These are phyloP conservation scores for Ganoderma sinense DNA, from an alignment of 1,284 basidiomycete species.

Conservation along the genomic window DNA sequence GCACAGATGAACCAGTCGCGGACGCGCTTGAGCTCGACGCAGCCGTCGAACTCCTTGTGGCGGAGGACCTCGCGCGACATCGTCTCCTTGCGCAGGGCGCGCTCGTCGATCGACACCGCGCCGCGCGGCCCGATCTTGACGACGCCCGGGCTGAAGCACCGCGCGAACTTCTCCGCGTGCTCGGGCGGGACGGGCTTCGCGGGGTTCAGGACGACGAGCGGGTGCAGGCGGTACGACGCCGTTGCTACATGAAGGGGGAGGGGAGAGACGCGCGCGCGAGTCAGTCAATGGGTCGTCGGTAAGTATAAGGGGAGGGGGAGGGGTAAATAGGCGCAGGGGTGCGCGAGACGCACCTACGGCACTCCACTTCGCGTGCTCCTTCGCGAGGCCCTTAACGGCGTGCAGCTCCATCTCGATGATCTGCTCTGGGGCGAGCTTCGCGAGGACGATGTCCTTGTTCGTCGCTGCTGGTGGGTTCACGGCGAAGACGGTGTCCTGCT, in stretches of 20 bases:
- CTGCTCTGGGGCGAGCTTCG: constrained; percentile 94
- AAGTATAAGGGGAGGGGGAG: neutral
- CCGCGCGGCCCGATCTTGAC: constrained; percentile 66
- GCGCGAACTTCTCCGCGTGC: constrained; percentile 79
- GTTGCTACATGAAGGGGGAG: constrained; percentile 60
- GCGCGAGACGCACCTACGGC: constrained; percentile 92
- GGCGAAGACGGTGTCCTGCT: constrained; percentile 69
- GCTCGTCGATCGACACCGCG: constrained; percentile 59
- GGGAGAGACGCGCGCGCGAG: neutral
- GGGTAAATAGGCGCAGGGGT: neutral
- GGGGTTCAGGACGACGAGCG: constrained; percentile 82
- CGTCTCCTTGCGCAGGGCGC: constrained; percentile 84
- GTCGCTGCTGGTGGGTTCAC: constrained; percentile 71
- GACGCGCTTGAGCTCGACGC: constrained; percentile 86
- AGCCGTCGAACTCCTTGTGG: constrained; percentile 90
- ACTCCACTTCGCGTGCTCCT: constrained; percentile 97
- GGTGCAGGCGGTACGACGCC: constrained; percentile 93
- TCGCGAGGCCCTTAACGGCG: constrained; percentile 94
- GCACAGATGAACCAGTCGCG: constrained; percentile 95
- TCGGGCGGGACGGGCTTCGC: constrained; percentile 71
- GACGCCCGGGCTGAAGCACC: constrained; percentile 92
- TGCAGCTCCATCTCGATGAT: constrained; percentile 88
- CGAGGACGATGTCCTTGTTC: constrained; percentile 87
- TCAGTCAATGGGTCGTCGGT: neutral
- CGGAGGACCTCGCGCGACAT: constrained; percentile 94